Evolutionary conservation across 1,284 basidiomycete species (phyloP).

Genomic region (Cutaneotrichosporon mucoides): DNA sequence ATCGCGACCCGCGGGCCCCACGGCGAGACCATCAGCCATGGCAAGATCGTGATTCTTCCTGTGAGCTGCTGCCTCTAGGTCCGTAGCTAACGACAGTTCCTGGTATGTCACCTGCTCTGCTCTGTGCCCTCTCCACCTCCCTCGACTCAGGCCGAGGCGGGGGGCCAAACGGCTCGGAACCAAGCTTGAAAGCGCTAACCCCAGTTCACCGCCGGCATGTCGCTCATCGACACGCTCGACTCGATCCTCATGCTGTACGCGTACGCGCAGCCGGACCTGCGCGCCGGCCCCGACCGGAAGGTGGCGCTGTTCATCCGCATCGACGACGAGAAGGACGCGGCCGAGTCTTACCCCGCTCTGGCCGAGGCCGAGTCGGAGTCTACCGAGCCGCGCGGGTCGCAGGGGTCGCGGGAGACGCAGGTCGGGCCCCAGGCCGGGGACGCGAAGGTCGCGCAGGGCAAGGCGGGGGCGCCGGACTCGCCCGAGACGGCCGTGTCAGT

Average conservation of each 20-base stretch:
- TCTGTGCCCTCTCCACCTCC: no score
- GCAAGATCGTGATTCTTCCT: slow-evolving; percentile 68
- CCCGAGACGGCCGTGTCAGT: no score
- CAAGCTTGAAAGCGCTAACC: neutral
- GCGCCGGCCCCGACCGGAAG: slow-evolving; percentile 19
- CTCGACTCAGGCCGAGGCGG: no score
- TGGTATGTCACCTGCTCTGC: slow-evolving; percentile 18
- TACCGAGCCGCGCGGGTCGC: no score
- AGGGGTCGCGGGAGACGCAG: no score
- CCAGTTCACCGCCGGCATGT: slow-evolving; percentile 82
- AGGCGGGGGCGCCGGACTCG: no score
- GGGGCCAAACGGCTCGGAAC: neutral
- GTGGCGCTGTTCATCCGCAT: slow-evolving; percentile 20
- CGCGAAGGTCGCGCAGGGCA: no score
- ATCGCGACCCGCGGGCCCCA: slow-evolving; percentile 60
- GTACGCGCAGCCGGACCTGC: slow-evolving; percentile 54
- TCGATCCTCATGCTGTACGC: slow-evolving; percentile 84
- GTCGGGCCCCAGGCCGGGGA: no score
- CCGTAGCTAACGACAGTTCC: slow-evolving; percentile 19
- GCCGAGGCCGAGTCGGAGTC: no score
- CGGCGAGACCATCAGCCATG: slow-evolving; percentile 57
- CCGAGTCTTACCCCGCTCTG: no score
- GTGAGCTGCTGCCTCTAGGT: slow-evolving; percentile 47
- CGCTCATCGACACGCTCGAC: slow-evolving; percentile 73
- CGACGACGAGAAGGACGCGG: neutral